Base-by-base conservation (phyloP, 2,329 filamentous ascomycete genomes). In the Xylariomycetidae sp. region DNA sequence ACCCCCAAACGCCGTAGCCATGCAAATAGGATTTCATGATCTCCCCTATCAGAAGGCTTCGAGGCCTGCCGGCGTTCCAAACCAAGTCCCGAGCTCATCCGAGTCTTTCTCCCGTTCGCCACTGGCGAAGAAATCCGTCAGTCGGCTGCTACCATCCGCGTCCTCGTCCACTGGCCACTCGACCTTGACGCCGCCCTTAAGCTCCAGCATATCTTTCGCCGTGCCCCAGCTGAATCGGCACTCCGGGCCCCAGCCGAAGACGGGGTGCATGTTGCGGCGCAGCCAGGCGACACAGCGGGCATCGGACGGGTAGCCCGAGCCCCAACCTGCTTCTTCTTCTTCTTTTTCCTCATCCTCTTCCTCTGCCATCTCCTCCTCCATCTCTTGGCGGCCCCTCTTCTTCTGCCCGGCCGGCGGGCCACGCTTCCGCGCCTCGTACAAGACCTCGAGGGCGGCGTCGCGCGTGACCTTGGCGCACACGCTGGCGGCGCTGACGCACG, bases 211-310 rank as follows among this genome's bases (percentile, higher is more conserved):
- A 52, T 96, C 89, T 63, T 93, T 95, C 2, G 85, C 85, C 1
- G 92, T 96, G 0, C 84, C 85, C 92, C 92, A 98, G 53, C 88
- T 95, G 54, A 95, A 96, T 4, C 92, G 73, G 56, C 87, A 94
- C 61, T 96, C 89, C 16, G 75, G 75, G 0, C 90, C 89, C 90
- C 92, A 98, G 10, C 92, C 92, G 64, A 96, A 98, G 2, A 96
- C 64, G 3, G 86, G 85, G 53, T 98, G 82, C 80, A 95, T 90
- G 45, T 90, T 92, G 24, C 65, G 66, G 61, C 79, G 85, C 54
- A 98, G 58, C 90, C 92, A 98, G 15, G 64, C 60, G 2, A 82
- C 76, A 49, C 88, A 94, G 42, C 84, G 75, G 14, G 72, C 79
- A 60, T 98, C 92, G 1, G 84, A 87, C 1, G 92, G 92, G 57